Base-by-base conservation (phyloP, 495 filamentous ascomycete genomes). In the Tuber calosporum region DNA sequence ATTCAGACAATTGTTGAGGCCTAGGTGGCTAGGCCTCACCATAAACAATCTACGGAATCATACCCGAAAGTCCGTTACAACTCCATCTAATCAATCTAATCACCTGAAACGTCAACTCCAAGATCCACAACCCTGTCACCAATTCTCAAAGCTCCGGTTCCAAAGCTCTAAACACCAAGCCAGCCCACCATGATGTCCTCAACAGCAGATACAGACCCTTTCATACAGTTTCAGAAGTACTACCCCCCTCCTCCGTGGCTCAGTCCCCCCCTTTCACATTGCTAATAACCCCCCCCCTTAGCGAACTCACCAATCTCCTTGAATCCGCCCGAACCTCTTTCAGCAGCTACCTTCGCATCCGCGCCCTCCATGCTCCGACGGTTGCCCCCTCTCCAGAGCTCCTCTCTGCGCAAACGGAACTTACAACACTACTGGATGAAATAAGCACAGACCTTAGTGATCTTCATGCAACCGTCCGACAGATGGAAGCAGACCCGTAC, bases 321-420 rank as follows among this genome's bases (percentile, higher is more conserved):
- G 87, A 90, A 79, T 87, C 86, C 67, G 91, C 91, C 74, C 90
- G 94, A 19, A 88, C 92, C 41, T 90, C 96, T 72, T 97, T 97
- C 86, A 89, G 91, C 76, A 97, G 93, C 58, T 98, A 96, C 86
- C 89, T 96, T 58, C 95, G 95, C 82, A 98, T 99, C 84, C 92
- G 93, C 79, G 93, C 93, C 26, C 88, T 96, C 22, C 86, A 90
- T 73, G 76, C 84, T 41, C 79, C 84, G 67, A 87, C 89, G 73
- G 89, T 87, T 7, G 85, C 88, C 53, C 83, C 83, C 69, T 93
- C 92, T 71, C 96, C 94, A 40, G 96, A 99, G 82, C 90, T 98
- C 48, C 84, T 88, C 68, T 91, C 96, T 82, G 89, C 96, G 40
- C 91, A 91, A 72, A 79, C 86, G 13, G 96, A 98, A 77, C 93